Evolutionary conservation across 768 basidiomycete genomes (phyloP).

Genomic region (Coprinopsis strossmayeri): DNA sequence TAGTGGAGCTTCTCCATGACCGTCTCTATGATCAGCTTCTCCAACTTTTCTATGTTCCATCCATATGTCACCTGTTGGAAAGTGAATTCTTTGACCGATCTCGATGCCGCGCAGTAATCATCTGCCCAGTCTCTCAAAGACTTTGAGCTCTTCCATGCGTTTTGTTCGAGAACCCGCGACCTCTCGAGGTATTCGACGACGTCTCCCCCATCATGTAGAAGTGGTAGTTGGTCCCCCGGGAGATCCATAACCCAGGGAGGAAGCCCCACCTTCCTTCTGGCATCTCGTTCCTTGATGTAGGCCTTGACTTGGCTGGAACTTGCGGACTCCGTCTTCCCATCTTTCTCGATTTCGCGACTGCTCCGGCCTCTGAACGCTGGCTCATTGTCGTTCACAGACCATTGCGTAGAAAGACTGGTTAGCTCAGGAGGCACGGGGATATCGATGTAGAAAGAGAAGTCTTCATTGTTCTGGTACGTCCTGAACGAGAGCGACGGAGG

Average conservation of each 20-base stretch:
- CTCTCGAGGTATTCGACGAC: constrained; percentile 15
- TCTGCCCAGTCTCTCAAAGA: constrained; percentile 74
- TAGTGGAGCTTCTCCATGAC: constrained; percentile 20
- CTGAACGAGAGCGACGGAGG: too few species aligned
- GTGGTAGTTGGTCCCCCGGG: constrained; percentile 32
- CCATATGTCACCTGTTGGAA: constrained; percentile 3
- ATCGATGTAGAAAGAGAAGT: constrained; percentile 65
- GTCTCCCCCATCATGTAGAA: constrained; percentile 37
- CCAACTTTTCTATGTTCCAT: not conserved
- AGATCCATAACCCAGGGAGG: constrained; percentile 30
- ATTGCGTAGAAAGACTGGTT: constrained; percentile 35
- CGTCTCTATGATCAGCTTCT: not conserved
- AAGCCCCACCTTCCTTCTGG: constrained; percentile 38
- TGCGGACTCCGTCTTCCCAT: constrained; percentile 19
- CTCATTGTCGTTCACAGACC: constrained; percentile 53
- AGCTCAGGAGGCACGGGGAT: constrained; percentile 23
- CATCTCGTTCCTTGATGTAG: constrained; percentile 35
- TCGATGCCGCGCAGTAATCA: constrained; percentile 51
- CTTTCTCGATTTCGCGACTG: constrained; percentile 17
- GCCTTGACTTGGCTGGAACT: constrained; percentile 31
- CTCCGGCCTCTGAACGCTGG: constrained; percentile 53
- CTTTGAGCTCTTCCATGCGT: constrained; percentile 44
- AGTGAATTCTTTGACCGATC: not conserved
- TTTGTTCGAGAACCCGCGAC: constrained; percentile 7
- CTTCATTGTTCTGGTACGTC: constrained; percentile 47